Conservation (phyloP, 2,329 filamentous ascomycete species). For the Paracamarosporium sp. region DNA sequence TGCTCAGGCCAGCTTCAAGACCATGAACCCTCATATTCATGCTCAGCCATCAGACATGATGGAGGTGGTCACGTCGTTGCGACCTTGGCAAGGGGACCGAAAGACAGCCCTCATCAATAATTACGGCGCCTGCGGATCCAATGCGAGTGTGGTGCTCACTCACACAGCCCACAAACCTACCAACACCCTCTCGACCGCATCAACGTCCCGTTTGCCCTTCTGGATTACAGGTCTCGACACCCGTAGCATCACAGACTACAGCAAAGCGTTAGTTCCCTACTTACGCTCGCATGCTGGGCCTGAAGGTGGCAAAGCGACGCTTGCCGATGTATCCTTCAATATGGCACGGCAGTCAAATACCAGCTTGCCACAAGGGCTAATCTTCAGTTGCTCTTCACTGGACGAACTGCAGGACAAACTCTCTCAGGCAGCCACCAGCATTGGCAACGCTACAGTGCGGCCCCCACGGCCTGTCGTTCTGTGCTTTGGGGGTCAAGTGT, state of each 20-base stretch:
- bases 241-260: background rate
- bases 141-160: slow-evolving; percentile 21
- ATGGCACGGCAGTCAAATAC: slow-evolving; percentile 14
- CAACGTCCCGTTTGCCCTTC: background rate
- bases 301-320: too few relatives aligned
- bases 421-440: background rate
- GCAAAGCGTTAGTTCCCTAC: background rate
- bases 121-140: slow-evolving; percentile 30
- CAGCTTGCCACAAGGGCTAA: slow-evolving; percentile 8
- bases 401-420: slow-evolving; percentile 9
- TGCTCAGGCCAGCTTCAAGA: slow-evolving; percentile 22
- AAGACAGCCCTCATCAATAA: slow-evolving; percentile 26
- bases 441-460: background rate
- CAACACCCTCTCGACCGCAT: slow-evolving; percentile 3
- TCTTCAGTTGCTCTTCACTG: slow-evolving; percentile 5
- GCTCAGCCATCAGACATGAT: slow-evolving; percentile 16
- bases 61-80: slow-evolving; percentile 8
- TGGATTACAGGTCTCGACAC: background rate
- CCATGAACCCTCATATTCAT: slow-evolving; percentile 22
- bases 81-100: slow-evolving; percentile 15
- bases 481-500: slow-evolving; percentile 28
- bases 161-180: background rate
- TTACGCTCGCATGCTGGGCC: background rate
- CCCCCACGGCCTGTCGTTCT: slow-evolving; percentile 20
- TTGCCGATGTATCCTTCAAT: slow-evolving; percentile 21